phyloP scores from a whole-genome alignment of 2,329 filamentous ascomycete species.

The Trichoderma lentiforme region DNA sequence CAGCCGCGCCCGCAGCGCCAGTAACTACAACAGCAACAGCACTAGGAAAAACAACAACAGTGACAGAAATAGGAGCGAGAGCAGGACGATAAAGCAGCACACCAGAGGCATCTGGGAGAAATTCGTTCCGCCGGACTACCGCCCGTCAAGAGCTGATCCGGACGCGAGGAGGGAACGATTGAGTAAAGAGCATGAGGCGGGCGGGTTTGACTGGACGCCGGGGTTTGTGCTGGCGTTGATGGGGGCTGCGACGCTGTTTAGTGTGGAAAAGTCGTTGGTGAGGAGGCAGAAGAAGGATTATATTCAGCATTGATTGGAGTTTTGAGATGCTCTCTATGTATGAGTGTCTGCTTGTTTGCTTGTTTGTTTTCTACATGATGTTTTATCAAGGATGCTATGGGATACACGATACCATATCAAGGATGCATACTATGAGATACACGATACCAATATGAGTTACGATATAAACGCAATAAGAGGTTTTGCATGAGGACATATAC shows the following conservation, averaged over 20 bases:
- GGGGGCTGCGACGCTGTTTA: constrained; percentile 17
- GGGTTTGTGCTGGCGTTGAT: constrained; percentile 16
- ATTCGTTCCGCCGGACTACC: not conserved
- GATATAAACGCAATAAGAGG: not conserved
- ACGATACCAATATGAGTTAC: not conserved
- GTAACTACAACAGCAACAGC: not conserved
- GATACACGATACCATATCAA: not conserved
- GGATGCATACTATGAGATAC: not conserved
- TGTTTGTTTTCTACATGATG: not conserved
- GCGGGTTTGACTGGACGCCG: constrained; percentile 17
- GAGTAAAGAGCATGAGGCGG: constrained; percentile 15
- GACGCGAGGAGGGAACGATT: not conserved
- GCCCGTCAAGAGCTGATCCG: constrained; percentile 12
- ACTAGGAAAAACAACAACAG: not conserved
- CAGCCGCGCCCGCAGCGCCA: not conserved
- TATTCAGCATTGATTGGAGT: not conserved
- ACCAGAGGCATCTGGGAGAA: not conserved
- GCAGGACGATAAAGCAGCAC: not conserved
- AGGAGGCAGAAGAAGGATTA: constrained; percentile 15
- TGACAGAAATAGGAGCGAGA: not conserved
- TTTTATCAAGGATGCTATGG: not conserved
- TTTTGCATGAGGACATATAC: not conserved
- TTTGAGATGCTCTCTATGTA: not conserved
- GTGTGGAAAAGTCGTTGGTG: constrained; percentile 12
- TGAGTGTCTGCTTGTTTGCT: too few species aligned